Conservation (phyloP, 2,329 filamentous ascomycete species). For the Aurifilum marmelostoma region DNA sequence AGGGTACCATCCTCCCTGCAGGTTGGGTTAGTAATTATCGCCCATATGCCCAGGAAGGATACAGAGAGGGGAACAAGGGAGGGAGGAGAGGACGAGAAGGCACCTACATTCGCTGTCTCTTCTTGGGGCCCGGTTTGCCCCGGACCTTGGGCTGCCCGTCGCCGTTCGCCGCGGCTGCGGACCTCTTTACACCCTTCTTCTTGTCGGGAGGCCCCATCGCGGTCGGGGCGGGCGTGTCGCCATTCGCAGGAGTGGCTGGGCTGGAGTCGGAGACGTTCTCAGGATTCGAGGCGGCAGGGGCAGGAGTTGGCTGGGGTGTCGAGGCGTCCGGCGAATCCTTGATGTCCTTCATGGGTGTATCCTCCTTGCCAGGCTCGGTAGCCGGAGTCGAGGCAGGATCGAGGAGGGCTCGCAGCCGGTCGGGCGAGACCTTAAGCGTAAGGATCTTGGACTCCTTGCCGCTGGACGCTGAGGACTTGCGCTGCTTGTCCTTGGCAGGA, state of each 20-base stretch:
- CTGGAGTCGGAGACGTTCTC: constrained; percentile 64
- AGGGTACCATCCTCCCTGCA: constrained; percentile 65
- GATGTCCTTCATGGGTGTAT: constrained; percentile 41
- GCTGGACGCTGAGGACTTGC: constrained; percentile 47
- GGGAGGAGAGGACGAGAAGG: not conserved
- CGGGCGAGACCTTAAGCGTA: constrained; percentile 56
- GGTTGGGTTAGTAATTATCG: constrained; percentile 10
- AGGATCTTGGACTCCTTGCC: constrained; percentile 44
- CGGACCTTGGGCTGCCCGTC: constrained; percentile 71
- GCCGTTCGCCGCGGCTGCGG: constrained; percentile 67
- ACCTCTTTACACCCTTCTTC: constrained; percentile 76
- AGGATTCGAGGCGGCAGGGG: constrained; percentile 48
- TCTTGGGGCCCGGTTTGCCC: constrained; percentile 93
- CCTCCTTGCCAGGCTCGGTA: constrained; percentile 48
- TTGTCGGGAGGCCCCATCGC: constrained; percentile 67
- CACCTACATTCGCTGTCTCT: constrained; percentile 91
- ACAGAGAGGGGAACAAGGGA: not conserved
- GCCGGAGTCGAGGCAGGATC: constrained; percentile 38
- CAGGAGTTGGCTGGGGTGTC: constrained; percentile 41
- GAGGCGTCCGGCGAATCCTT: constrained; percentile 52
- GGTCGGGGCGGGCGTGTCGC: constrained; percentile 58
- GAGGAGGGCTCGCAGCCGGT: constrained; percentile 54
- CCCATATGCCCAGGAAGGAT: not conserved
- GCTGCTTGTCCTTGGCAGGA: constrained; percentile 45
- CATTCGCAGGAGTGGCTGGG: constrained; percentile 61